Evolutionary conservation across 2,329 filamentous ascomycete genomes (phyloP), one percentile per base, ranked within the genome.

Genomic region (Raffaelea deltoideospora): DNA sequence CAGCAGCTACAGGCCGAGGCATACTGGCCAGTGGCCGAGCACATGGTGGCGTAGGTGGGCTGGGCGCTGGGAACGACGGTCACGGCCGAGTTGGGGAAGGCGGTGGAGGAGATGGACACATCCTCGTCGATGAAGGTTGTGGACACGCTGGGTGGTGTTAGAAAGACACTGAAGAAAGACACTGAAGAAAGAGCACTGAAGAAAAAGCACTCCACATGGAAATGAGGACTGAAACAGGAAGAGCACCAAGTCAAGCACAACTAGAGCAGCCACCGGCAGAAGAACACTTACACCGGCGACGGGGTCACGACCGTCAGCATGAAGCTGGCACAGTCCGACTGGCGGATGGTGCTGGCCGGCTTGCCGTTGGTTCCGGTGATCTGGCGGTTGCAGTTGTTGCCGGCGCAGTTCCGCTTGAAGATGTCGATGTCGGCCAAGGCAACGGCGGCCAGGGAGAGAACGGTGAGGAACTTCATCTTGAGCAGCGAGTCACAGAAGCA

Each of bases 341-440:
- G 27, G 40, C 41, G 43, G 15, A 63, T 51, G 34, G 54, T 56
- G 31, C 55, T 53, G 38, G 45, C 41, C 48, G 57, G 48, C 50
- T 62, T 63, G 50, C 60, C 63, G 49, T 58, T 54, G 37, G 59
- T 63, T 40, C 60, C 60, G 30, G 60, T 63, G 41, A 65, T 55
- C 40, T 59, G 56, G 34, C 60, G 58, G 51, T 60, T 60, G 54
- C 61, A 65, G 55, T 63, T 64, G 55, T 65, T 59, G 47, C 54
- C 58, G 41, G 50, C 43, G 49, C 57, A 61, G 39, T 42, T 45
- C 40, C 57, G 58, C 43, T 48, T 45, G 24, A 61, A 39, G 37
- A 53, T 48, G 47, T 49, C 31, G 38, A 35, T 34, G 24, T 32
- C 36, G 38, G 55, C 58, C 34, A 57, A 44, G 45, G 54, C 58